Base-by-base conservation (phyloP, 805 yeast species). In the Kazachstania kunashirensis region DNA sequence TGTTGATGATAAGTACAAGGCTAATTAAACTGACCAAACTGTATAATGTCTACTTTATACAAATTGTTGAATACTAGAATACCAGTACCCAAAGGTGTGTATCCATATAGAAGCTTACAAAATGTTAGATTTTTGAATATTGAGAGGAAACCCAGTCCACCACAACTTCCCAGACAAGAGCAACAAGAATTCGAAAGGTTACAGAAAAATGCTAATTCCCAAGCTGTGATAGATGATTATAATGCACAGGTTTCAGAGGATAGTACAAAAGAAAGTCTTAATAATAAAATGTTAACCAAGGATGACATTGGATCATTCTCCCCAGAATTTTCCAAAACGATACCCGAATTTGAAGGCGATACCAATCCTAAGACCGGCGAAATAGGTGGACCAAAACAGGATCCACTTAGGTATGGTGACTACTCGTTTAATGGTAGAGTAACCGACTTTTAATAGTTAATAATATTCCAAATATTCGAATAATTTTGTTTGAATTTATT, bases 371-470 rank as follows among this genome's bases (percentile, higher is more conserved):
- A 67, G 40, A 92, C 98, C 1, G 98, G 98, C 3, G 98, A 92
- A 61, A 68, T 80, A 16, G 95, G 95, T 33, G 98, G 98, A 0
- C 98, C 98, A 18, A 92, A 92, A 53, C 97, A 92, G 59, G 96
- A 92, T 53, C 98, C 98, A 0, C 68, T 85, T 45, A 75, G 77
- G 50, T 89, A 84, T 50, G 86, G 86, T 13, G 97, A 88, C 50
- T 92, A 94, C 75, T 79, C 96, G 7, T 92, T 80, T 59, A 89
- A 92, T 53, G 98, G 98, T 0, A 74, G 97, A 55, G 96, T 85
- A 21, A 89, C 97, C 2, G 98, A 92, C 57, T 92, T 92, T 53
- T 92, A 61, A 55, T 6, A 2, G 18, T 10, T 19, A 11, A 16
- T 10, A 20, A 6, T 20, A 10, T 17, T 24, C 15, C 31, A 25